A percentile compares a stretch with the other conserved stretches of the same genome.
Conservation (phyloP, 345 rosid species). For the Lepidium aucheri region DNA sequence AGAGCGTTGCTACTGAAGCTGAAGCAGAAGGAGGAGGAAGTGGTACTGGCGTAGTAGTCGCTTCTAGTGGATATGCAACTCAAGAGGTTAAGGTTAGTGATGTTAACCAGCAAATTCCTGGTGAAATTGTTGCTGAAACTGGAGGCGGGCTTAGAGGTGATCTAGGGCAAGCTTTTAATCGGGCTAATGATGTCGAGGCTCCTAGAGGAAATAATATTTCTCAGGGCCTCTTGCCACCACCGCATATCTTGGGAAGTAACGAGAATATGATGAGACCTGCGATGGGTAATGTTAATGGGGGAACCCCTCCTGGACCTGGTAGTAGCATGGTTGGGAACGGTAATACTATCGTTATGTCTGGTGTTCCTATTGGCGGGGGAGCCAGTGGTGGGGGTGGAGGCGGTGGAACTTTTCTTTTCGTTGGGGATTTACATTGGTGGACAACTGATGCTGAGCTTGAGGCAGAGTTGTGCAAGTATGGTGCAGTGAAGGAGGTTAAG, state of each 20-base stretch:
- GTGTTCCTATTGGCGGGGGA: slow-evolving; percentile 18
- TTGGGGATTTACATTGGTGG: slow-evolving; percentile 95
- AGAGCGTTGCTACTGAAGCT: slow-evolving; percentile 23
- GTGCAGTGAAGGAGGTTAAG: slow-evolving; percentile 69
- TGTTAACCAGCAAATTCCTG: slow-evolving; percentile 25
- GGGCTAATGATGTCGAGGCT: slow-evolving; percentile 31
- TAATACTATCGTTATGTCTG: slow-evolving; percentile 21
- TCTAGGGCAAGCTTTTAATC: slow-evolving; percentile 37
- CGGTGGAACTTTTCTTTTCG: slow-evolving; percentile 53
- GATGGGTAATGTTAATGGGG: slow-evolving; percentile 25
- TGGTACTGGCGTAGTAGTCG: slow-evolving; percentile 19
- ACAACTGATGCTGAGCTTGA: slow-evolving; percentile 83
- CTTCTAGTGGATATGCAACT: slow-evolving; percentile 30
- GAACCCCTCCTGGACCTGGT: slow-evolving; percentile 31
- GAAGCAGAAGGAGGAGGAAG: not conserved
- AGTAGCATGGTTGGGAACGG: slow-evolving; percentile 29
- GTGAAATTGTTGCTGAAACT: slow-evolving; percentile 22
- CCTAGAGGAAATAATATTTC: slow-evolving; percentile 25
- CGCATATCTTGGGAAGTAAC: slow-evolving; percentile 13
- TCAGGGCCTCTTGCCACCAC: slow-evolving; percentile 31
- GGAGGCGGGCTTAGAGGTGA: slow-evolving; percentile 60
- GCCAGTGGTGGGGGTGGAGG: slow-evolving; percentile 26
- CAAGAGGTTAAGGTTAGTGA: slow-evolving; percentile 37
- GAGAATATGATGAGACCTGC: slow-evolving; percentile 37
- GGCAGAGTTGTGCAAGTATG: slow-evolving; percentile 53